phyloP scores from a whole-genome alignment of 2,329 filamentous ascomycete genomes.

The Ceratocystis variospora region DNA sequence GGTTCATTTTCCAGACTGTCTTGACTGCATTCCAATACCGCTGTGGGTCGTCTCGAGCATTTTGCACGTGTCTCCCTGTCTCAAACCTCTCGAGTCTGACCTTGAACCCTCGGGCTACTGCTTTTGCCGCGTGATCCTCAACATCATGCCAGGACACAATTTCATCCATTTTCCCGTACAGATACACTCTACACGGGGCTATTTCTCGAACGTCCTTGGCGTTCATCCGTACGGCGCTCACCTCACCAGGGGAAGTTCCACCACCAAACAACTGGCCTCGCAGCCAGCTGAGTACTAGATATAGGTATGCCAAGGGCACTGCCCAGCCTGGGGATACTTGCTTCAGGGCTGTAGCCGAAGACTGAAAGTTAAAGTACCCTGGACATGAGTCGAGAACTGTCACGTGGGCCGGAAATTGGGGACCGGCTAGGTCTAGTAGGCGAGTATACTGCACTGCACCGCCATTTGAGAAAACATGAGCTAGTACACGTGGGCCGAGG shows the following conservation, averaged over 20 bases:
- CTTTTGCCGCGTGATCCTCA: slow-evolving; percentile 33
- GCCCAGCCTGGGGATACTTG: background rate
- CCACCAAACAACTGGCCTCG: slow-evolving; percentile 26
- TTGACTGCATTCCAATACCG: slow-evolving; percentile 39
- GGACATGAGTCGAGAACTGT: background rate
- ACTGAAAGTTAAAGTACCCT: background rate
- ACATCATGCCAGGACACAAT: slow-evolving; percentile 36
- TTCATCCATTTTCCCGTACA: slow-evolving; percentile 37
- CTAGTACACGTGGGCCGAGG: slow-evolving; percentile 26
- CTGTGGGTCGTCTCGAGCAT: slow-evolving; percentile 25
- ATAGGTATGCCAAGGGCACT: background rate
- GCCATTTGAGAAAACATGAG: slow-evolving; percentile 42
- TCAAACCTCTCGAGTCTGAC: slow-evolving; percentile 35
- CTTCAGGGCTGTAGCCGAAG: background rate
- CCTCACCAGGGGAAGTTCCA: background rate
- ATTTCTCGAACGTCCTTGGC: slow-evolving; percentile 24
- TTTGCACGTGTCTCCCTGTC: slow-evolving; percentile 35
- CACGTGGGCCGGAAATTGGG: background rate
- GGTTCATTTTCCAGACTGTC: slow-evolving; percentile 30
- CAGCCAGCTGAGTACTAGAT: background rate
- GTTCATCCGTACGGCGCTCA: background rate
- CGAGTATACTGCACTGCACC: slow-evolving; percentile 25
- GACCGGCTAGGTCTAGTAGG: background rate
- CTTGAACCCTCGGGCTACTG: slow-evolving; percentile 29
- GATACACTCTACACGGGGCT: slow-evolving; percentile 36